Evolutionary conservation across 2,329 filamentous ascomycete genomes (phyloP), one percentile per base, ranked within the genome.

Genomic region (Immersiporthe knoxdaviesiana): DNA sequence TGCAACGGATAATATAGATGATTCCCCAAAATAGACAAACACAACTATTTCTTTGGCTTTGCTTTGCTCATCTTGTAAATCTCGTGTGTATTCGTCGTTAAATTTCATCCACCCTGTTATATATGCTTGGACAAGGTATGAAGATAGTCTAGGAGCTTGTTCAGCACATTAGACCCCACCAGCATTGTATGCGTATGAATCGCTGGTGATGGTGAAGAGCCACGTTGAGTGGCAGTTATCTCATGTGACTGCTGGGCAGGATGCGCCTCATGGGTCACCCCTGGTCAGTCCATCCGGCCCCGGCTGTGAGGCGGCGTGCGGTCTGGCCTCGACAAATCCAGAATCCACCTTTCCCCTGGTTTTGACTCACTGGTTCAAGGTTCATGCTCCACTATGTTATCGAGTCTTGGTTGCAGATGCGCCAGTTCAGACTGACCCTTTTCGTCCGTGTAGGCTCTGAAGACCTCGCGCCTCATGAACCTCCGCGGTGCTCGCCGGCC

Each of bases 381-480:
- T 67, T 82, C 80, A 58, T 83, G 80, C 65, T 81, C 77, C 18
- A 76, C 75, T 56, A 83, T 81, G 50, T 77, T 78, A 56, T 81
- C 77, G 44, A 83, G 72, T 27, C 81, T 75, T 6, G 79, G 79
- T 63, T 81, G 78, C 37, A 85, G 72, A 60, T 82, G 80, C 47
- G 79, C 76, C 39, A 79, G 75, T 70, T 81, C 79, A 0, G 78
- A 78, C 58, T 78, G 77, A 18, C 81, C 81, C 58, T 82, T 79
- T 39, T 81, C 81, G 63, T 79, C 79, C 0, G 79, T 79, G 66
- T 84, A 84, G 1, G 83, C 80, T 64, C 77, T 76, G 68, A 85
- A 79, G 16, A 91, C 88, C 74, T 90, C 89, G 56, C 87, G 82
- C 71, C 90, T 85, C 92, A 95, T 94, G 50, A 91, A 78, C 59